A percentile compares a stretch with the other conserved stretches of the same genome.
These are phyloP conservation scores for Nannizzia gypsea DNA, from an alignment of 2,329 filamentous ascomycete species.

Conservation along the genomic window DNA sequence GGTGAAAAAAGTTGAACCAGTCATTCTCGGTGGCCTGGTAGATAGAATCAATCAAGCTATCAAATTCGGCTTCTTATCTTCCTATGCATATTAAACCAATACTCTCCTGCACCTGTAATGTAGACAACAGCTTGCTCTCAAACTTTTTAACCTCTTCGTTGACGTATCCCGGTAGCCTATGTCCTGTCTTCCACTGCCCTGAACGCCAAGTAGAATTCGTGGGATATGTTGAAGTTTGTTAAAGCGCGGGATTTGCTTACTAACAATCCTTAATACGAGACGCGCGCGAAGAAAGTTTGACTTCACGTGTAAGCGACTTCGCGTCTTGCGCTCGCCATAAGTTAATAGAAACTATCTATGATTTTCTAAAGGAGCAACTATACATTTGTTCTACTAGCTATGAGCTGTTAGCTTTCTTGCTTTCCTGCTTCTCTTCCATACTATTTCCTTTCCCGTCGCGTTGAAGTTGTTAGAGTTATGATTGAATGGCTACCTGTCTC, in stretches of 20 bases:
- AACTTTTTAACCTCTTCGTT: too few species aligned
- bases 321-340: background rate
- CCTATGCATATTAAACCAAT: background rate
- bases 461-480: background rate
- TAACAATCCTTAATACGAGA: background rate
- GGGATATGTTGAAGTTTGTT: too few species aligned
- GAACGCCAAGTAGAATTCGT: too few species aligned
- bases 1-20: constrained; percentile 28
- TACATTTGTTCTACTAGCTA: background rate
- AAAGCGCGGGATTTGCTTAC: too few species aligned
- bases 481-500: background rate
- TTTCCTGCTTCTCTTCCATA: background rate
- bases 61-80: constrained; percentile 6
- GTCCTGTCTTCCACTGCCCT: too few species aligned
- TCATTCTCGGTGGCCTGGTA: constrained; percentile 3
- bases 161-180: too few species aligned
- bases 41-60: constrained; percentile 7
- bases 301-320: background rate
- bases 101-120: background rate
- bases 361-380: background rate
- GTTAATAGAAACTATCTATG: too few species aligned
- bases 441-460: background rate
- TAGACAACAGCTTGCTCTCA: too few species aligned
- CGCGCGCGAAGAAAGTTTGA: background rate
- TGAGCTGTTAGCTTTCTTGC: background rate